A percentile compares a stretch with the other conserved stretches of the same genome.
Conservation (phyloP, 129 eudicot species). For the Arctium minus region DNA sequence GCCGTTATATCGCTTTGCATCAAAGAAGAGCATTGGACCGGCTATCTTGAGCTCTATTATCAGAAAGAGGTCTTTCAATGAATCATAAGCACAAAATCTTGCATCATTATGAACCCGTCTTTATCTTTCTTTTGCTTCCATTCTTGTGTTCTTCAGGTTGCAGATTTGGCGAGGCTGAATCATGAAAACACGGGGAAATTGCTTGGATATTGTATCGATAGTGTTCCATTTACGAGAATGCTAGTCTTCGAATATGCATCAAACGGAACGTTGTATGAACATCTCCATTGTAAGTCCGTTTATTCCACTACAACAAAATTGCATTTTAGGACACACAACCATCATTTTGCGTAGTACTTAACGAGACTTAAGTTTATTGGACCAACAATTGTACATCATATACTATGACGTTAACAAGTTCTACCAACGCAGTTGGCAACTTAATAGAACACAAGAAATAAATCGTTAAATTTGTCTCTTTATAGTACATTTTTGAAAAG, state of each 20-base stretch:
- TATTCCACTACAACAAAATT: neutral
- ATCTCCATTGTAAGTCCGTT: slow-evolving; percentile 76
- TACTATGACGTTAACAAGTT: too few species aligned
- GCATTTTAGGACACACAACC: neutral
- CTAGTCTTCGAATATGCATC: slow-evolving; percentile 93
- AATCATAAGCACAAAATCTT: neutral
- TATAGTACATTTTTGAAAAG: too few species aligned
- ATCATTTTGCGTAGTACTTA: neutral
- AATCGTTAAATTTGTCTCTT: too few species aligned
- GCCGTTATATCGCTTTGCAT: slow-evolving; percentile 93
- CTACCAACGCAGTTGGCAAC: too few species aligned
- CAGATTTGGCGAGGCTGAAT: slow-evolving; percentile 78
- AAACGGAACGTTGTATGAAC: slow-evolving; percentile 90
- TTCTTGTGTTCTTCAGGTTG: slow-evolving; percentile 52
- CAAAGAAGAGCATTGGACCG: slow-evolving; percentile 87
- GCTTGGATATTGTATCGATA: slow-evolving; percentile 79
- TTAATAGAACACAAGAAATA: too few species aligned
- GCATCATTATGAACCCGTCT: neutral
- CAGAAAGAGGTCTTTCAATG: slow-evolving; percentile 65
- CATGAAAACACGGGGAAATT: slow-evolving; percentile 81
- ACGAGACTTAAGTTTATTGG: neutral
- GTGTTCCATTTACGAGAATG: slow-evolving; percentile 85
- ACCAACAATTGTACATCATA: too few species aligned
- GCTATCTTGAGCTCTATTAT: slow-evolving; percentile 89
- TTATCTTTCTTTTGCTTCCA: neutral